A percentile compares a stretch with the other conserved stretches of the same genome.
These are phyloP conservation scores for Acacia pycnantha DNA, from an alignment of 331 rosid genomes.

Conservation along the genomic window DNA sequence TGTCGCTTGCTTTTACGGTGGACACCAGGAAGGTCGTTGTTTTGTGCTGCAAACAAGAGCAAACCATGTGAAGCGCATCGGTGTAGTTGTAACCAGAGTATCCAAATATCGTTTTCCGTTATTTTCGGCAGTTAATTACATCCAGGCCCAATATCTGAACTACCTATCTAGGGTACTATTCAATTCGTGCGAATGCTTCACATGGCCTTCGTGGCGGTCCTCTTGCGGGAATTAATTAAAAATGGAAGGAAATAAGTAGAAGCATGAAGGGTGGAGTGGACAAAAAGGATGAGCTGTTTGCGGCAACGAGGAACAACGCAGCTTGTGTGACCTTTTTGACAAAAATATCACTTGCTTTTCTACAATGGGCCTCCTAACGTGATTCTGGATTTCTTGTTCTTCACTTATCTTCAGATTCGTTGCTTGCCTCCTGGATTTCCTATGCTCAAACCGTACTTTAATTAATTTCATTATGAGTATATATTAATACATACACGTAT, in stretches of 20 bases:
- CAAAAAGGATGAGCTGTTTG: constrained; percentile 7
- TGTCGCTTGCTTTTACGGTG: background rate
- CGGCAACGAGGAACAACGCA: background rate
- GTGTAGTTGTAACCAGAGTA: constrained; percentile 6
- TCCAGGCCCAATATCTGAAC: constrained; percentile 31
- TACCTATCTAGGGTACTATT: background rate
- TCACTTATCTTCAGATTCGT: background rate
- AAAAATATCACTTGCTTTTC: constrained; percentile 31
- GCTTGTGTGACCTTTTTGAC: constrained; percentile 41
- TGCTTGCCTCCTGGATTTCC: background rate
- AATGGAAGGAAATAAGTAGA: background rate
- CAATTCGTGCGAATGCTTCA: constrained; percentile 21
- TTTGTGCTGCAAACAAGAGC: background rate
- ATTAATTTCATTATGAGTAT: background rate
- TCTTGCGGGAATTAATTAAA: background rate
- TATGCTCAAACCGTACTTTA: background rate
- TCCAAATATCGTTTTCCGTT: constrained; percentile 29
- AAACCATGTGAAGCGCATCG: constrained; percentile 2
- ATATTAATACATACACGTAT: background rate
- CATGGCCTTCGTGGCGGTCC: constrained; percentile 18
- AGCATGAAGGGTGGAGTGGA: constrained; percentile 10
- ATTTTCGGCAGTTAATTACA: constrained; percentile 23
- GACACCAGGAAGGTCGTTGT: background rate
- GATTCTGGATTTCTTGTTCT: background rate
- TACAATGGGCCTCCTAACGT: background rate